Percentiles rank a stretch among this genome's conserved stretches.
phyloP scores from a whole-genome alignment of 2,329 filamentous ascomycete genomes.

The Aspergillus terreus region DNA sequence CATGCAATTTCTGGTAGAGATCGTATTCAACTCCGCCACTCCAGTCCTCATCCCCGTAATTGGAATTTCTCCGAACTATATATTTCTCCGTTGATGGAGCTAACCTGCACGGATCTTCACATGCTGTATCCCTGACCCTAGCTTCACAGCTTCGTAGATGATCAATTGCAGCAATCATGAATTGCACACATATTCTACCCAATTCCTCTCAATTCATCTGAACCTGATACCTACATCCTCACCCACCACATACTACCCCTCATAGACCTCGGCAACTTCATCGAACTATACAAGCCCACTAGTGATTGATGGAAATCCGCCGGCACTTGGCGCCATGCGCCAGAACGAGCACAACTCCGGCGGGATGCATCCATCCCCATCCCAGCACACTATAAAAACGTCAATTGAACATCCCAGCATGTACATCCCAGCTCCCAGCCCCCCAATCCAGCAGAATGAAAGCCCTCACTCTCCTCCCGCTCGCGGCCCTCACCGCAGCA shows the following conservation, averaged over 20 bases:
- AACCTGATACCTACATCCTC: neutral
- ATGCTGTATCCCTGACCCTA: too few relatives aligned
- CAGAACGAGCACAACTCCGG: constrained; percentile 21
- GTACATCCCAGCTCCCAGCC: neutral
- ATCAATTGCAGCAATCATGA: too few relatives aligned
- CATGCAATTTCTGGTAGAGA: too few relatives aligned
- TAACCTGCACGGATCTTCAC: too few relatives aligned
- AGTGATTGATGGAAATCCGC: constrained; percentile 14
- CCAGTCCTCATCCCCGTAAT: too few relatives aligned
- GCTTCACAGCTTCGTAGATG: too few relatives aligned
- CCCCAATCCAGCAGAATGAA: neutral
- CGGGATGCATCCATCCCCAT: constrained; percentile 12
- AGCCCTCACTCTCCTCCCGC: constrained; percentile 1
- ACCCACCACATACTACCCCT: neutral
- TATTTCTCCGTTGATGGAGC: too few relatives aligned
- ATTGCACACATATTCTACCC: too few relatives aligned
- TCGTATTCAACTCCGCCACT: too few relatives aligned
- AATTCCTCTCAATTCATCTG: neutral
- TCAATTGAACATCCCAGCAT: neutral
- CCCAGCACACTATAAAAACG: neutral
- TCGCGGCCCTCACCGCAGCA: neutral
- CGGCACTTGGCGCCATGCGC: constrained; percentile 7
- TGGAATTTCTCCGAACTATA: too few relatives aligned
- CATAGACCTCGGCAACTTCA: neutral
- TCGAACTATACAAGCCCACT: neutral